Evolutionary conservation across 1,284 basidiomycete genomes (phyloP).

Genomic region (Caloboletus firmus): DNA sequence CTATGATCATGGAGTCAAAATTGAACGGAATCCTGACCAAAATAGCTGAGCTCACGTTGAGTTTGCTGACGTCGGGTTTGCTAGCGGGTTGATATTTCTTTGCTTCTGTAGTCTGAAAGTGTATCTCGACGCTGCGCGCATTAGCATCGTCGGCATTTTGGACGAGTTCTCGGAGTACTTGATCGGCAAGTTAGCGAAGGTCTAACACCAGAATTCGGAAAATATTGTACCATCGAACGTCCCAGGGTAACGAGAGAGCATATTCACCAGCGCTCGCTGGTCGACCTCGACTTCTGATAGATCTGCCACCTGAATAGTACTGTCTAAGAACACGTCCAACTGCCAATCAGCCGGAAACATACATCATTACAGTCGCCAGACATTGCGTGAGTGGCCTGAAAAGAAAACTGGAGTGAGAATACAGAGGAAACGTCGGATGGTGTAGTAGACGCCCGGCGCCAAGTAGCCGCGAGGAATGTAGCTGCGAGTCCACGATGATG

Average conservation of each 20-base stretch:
- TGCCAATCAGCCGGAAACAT: not conserved
- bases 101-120: slow-evolving; percentile 66
- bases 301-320: not conserved
- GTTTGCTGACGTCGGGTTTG: not conserved
- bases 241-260: slow-evolving; percentile 26
- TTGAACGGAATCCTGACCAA: not conserved
- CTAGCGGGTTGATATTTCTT: slow-evolving; percentile 24
- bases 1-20: slow-evolving; percentile 1
- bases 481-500: too few relatives aligned
- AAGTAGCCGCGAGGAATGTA: too few relatives aligned
- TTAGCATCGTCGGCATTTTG: slow-evolving; percentile 96
- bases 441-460: too few relatives aligned
- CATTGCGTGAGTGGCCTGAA: too few relatives aligned
- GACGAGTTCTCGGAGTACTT: slow-evolving; percentile 86
- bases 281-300: slow-evolving; percentile 21
- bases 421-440: too few relatives aligned
- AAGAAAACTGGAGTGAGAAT: too few relatives aligned
- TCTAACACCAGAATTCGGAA: not conserved
- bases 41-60: not conserved
- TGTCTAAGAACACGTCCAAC: not conserved
- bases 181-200: not conserved
- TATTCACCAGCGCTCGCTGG: slow-evolving; percentile 19
- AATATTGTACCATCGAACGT: slow-evolving; percentile 15
- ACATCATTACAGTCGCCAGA: not conserved
- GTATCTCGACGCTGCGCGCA: slow-evolving; percentile 75